Conservation (phyloP, 805 yeast species). For the Yarrowia bubula region DNA sequence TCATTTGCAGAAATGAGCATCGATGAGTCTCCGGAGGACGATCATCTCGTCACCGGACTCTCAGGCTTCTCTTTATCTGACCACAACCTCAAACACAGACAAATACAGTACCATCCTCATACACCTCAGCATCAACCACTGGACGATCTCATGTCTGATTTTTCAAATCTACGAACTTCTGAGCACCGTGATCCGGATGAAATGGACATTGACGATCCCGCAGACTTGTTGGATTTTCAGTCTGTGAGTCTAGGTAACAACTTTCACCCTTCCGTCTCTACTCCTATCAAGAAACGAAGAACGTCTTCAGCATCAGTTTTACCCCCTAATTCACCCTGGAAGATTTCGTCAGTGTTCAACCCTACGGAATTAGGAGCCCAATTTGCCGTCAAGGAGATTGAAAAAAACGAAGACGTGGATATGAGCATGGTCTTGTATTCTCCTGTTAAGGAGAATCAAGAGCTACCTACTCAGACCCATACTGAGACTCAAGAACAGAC, state of each 20-base stretch:
- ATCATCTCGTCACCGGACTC: slow-evolving; percentile 1
- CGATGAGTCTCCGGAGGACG: neutral
- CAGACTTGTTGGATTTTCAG: slow-evolving; percentile 5
- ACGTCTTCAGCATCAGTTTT: neutral
- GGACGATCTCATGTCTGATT: slow-evolving; percentile 7
- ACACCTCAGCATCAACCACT: neutral
- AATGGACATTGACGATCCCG: slow-evolving; percentile 19
- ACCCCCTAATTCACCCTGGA: slow-evolving; percentile 2
- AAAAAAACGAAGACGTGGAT: slow-evolving; percentile 11
- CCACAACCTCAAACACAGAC: neutral
- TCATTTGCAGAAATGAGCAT: slow-evolving; percentile 18
- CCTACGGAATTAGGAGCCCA: slow-evolving; percentile 22
- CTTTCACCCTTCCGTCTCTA: neutral
- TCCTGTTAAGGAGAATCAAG: neutral
- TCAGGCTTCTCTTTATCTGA: slow-evolving; percentile 7
- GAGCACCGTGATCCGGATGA: neutral
- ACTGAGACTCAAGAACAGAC: neutral
- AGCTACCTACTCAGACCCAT: neutral
- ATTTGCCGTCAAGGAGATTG: slow-evolving; percentile 19
- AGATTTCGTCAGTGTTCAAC: slow-evolving; percentile 4
- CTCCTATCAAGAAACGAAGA: slow-evolving; percentile 4
- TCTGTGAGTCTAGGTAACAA: neutral
- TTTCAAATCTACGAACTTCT: neutral
- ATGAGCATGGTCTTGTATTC: slow-evolving; percentile 18
- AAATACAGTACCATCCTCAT: neutral